Conservation (phyloP, 305 asterid species). For the Fraxinus baroniana region DNA sequence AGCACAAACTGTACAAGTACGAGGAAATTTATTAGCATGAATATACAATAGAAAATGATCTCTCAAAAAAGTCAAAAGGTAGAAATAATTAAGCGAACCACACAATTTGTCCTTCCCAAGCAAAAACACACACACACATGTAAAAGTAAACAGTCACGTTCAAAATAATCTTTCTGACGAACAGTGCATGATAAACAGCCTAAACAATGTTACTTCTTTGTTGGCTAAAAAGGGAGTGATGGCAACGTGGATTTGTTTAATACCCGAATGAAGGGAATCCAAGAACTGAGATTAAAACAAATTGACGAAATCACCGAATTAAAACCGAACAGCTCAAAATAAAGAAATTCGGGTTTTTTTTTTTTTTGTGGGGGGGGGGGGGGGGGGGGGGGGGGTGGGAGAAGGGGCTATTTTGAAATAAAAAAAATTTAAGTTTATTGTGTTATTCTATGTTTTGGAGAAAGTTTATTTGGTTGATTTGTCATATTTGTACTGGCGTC, state of each 20-base stretch:
- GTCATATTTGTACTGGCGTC: background rate
- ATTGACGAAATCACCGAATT: too few species aligned
- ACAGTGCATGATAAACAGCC: background rate
- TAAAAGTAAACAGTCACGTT: background rate
- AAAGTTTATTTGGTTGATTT: background rate
- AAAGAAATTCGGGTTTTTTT: too few species aligned
- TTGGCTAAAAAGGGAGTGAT: background rate
- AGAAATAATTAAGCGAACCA: background rate
- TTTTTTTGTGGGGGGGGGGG: background rate
- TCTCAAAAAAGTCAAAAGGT: background rate
- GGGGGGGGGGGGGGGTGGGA: background rate
- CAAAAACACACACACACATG: background rate
- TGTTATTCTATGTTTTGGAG: background rate
- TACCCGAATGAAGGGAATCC: background rate
- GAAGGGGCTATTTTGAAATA: background rate
- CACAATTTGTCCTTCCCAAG: background rate
- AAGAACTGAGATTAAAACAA: background rate
- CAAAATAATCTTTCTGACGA: background rate
- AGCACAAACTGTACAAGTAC: constrained; percentile 70
- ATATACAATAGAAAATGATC: background rate
- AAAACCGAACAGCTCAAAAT: too few species aligned
- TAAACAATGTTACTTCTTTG: background rate
- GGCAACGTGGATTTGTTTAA: background rate
- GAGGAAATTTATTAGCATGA: constrained; percentile 22
- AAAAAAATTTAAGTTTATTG: background rate